A percentile compares a stretch with the other conserved stretches of the same genome.
Evolutionary conservation across 306 rosid genomes (phyloP).

Genomic region (Quillaja saponaria): DNA sequence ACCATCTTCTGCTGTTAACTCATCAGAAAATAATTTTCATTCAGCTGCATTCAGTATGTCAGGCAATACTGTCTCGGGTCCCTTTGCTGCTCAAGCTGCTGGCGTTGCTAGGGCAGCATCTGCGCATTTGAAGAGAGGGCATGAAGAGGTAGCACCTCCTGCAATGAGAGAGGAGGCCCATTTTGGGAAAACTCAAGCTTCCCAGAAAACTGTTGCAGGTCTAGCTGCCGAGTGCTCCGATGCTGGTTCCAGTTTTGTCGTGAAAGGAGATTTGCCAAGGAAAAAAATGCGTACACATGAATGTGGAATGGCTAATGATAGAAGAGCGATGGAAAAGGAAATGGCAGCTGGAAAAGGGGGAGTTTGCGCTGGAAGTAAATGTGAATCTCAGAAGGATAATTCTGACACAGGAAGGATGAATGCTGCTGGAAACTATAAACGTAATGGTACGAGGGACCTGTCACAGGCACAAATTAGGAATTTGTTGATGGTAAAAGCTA

Average conservation of each 20-base stretch:
- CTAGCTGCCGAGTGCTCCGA: constrained; percentile 31
- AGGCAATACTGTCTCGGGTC: constrained; percentile 30
- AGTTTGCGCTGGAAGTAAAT: constrained; percentile 28
- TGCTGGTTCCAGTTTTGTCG: constrained; percentile 34
- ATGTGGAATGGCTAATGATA: constrained; percentile 24
- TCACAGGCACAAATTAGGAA: constrained; percentile 44
- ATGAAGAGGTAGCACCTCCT: constrained; percentile 32
- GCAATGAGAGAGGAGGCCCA: constrained; percentile 33
- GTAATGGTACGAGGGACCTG: constrained; percentile 39
- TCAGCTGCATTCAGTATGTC: constrained; percentile 37
- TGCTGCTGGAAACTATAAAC: constrained; percentile 36
- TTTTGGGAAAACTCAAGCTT: constrained; percentile 29
- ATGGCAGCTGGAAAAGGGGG: constrained; percentile 36
- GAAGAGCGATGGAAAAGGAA: constrained; percentile 23
- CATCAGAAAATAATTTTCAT: constrained; percentile 29
- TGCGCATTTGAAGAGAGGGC: constrained; percentile 45
- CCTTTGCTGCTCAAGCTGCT: constrained; percentile 44
- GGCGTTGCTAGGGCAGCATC: constrained; percentile 34
- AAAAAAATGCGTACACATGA: constrained; percentile 38
- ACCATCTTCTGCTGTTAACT: constrained; percentile 35
- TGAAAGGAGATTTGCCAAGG: constrained; percentile 42
- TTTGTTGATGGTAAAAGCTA: constrained; percentile 55
- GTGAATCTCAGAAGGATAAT: constrained; percentile 42
- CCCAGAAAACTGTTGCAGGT: constrained; percentile 38
- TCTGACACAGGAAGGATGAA: constrained; percentile 41